Conservation (phyloP, 2,329 filamentous ascomycete species). For the Xylariaceae sp. region DNA sequence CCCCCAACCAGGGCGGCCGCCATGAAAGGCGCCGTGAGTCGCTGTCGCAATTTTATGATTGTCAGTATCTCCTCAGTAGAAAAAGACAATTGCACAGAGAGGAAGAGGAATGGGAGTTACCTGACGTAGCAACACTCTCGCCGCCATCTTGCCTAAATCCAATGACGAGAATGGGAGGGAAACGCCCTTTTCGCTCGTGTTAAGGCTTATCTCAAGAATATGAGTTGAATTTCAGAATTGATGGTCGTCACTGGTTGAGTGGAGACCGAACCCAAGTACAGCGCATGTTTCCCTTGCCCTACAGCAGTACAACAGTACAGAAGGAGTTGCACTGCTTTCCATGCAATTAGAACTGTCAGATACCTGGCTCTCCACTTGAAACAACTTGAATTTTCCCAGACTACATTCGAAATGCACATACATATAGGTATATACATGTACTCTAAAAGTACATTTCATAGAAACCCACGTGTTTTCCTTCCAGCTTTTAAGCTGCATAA, state of each 20-base stretch:
- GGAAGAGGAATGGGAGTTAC: slow-evolving; percentile 35
- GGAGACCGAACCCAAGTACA: slow-evolving; percentile 12
- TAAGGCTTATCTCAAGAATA: slow-evolving; percentile 1
- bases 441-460: too few relatives aligned
- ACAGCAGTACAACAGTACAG: too few relatives aligned
- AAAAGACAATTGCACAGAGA: slow-evolving; percentile 10
- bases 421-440: too few relatives aligned
- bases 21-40: slow-evolving; percentile 51
- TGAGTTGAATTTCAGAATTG: slow-evolving; percentile 14
- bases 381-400: too few relatives aligned
- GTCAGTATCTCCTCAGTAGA: slow-evolving; percentile 27
- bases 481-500: too few relatives aligned
- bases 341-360: too few relatives aligned
- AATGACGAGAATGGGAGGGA: slow-evolving; percentile 15
- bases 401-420: too few relatives aligned
- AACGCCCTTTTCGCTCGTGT: neutral
- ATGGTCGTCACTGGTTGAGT: slow-evolving; percentile 13
- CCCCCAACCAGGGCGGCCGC: slow-evolving; percentile 37
- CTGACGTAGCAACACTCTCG: slow-evolving; percentile 54
- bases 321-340: too few relatives aligned
- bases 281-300: slow-evolving; percentile 6
- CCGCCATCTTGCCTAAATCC: slow-evolving; percentile 53
- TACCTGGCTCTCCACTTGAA: too few relatives aligned
- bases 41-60: slow-evolving; percentile 18
- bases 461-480: too few relatives aligned